A percentile compares a stretch with the other conserved stretches of the same genome.
Conservation (phyloP, 805 yeast genomes). For the Lachancea thermotolerans region DNA sequence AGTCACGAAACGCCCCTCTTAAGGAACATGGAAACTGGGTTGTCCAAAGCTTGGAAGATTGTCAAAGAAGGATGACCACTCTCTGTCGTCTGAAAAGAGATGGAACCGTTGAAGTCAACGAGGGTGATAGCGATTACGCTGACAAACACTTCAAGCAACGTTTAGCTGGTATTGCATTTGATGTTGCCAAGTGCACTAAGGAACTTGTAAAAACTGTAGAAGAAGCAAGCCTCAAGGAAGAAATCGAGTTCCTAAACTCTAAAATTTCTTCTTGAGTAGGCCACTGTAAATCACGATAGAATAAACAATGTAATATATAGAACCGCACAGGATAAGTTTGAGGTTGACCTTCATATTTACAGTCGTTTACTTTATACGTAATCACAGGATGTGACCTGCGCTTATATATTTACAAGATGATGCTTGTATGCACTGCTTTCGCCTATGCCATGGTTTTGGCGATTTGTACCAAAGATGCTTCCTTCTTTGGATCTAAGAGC, state of each 20-base stretch:
- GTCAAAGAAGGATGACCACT: slow-evolving; percentile 73
- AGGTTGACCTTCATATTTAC: neutral
- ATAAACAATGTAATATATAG: neutral
- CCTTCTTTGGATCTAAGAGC: slow-evolving; percentile 32
- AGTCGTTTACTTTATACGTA: too few relatives aligned
- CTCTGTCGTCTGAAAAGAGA: slow-evolving; percentile 44
- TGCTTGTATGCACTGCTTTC: neutral
- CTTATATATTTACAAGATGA: slow-evolving; percentile 1
- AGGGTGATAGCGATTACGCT: slow-evolving; percentile 57
- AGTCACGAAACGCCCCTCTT: slow-evolving; percentile 74
- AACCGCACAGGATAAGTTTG: neutral
- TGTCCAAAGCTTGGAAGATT: slow-evolving; percentile 77
- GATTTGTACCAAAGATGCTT: slow-evolving; percentile 14
- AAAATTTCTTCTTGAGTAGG: slow-evolving; percentile 32
- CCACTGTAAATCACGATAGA: neutral
- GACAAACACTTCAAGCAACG: slow-evolving; percentile 88
- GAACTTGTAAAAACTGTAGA: slow-evolving; percentile 94
- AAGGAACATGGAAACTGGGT: slow-evolving; percentile 92
- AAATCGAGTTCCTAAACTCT: slow-evolving; percentile 74
- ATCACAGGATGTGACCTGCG: neutral
- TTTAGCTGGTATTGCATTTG: slow-evolving; percentile 92
- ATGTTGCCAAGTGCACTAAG: slow-evolving; percentile 92
- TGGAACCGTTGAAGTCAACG: slow-evolving; percentile 26
- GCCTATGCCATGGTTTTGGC: slow-evolving; percentile 7
- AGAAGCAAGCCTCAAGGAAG: slow-evolving; percentile 84